Evolutionary conservation across 306 rosid species (phyloP).

Genomic region (Medicago arabica): DNA sequence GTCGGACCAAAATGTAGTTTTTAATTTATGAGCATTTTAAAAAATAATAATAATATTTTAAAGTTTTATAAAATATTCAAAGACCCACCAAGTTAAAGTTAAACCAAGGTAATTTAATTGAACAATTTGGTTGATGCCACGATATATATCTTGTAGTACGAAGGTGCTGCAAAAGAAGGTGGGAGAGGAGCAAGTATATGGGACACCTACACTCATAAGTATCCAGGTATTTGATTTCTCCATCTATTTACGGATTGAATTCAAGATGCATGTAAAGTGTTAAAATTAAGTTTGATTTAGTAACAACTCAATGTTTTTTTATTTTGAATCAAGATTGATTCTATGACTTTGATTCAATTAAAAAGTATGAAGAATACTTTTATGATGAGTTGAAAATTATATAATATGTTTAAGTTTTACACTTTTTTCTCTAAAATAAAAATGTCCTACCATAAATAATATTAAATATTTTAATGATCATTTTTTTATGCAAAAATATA

Average conservation of each 20-base stretch:
- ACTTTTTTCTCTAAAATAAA: background rate
- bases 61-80: background rate
- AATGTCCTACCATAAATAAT: background rate
- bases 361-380: background rate
- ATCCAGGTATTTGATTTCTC: too few species aligned
- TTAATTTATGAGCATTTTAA: background rate
- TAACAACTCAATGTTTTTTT: too few species aligned
- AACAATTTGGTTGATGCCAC: background rate
- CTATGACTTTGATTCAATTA: background rate
- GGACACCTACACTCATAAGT: background rate
- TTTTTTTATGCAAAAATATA: background rate
- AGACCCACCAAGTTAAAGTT: background rate
- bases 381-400: background rate
- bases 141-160: background rate
- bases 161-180: constrained; percentile 24
- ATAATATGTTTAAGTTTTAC: background rate
- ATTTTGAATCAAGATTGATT: too few species aligned
- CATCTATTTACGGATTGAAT: too few species aligned
- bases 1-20: background rate
- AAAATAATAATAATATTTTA: background rate
- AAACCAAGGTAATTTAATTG: background rate
- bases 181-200: constrained; percentile 21
- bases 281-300: too few species aligned
- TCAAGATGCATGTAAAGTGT: too few species aligned
- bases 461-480: background rate